Evolutionary conservation across 805 yeast species (phyloP).

Genomic region (Candida xiaguanensis): DNA sequence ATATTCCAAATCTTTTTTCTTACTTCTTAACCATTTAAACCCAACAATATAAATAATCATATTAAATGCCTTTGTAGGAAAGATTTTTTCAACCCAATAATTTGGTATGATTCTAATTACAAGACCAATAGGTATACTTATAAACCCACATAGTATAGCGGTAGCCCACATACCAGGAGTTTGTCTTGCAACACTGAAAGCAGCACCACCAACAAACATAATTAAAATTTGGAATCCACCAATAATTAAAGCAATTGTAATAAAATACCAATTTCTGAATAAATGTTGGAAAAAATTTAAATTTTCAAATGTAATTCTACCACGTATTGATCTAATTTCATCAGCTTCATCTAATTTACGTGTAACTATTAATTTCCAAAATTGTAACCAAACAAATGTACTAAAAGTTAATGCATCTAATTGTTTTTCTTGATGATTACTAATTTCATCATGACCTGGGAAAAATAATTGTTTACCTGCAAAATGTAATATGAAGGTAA

Average conservation of each 20-base stretch:
- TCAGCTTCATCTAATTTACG: conserved; percentile 89
- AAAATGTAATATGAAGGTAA: conserved; percentile 81
- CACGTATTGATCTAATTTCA: conserved; percentile 53
- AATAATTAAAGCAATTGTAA: conserved; percentile 67
- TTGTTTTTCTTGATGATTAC: conserved; percentile 50
- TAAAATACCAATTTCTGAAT: conserved; percentile 77
- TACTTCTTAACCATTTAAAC: conserved; percentile 30
- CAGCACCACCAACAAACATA: conserved; percentile 97
- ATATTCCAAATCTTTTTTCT: conserved; percentile 10
- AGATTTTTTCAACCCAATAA: conserved; percentile 57
- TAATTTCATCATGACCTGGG: conserved; percentile 16
- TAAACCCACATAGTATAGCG: conserved; percentile 74
- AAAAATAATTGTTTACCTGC: conserved; percentile 61
- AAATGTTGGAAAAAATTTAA: conserved; percentile 82
- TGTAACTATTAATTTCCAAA: conserved; percentile 87
- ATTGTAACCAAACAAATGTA: conserved; percentile 96
- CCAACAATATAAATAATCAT: conserved; percentile 33
- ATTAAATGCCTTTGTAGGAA: conserved; percentile 59
- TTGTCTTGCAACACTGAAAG: conserved; percentile 78
- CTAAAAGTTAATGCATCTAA: conserved; percentile 87
- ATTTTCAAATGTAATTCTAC: conserved; percentile 58
- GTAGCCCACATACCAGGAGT: conserved; percentile 88
- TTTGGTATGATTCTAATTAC: conserved; percentile 82
- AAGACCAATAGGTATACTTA: conserved; percentile 78
- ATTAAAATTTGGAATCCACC: conserved; percentile 83